Base-by-base conservation (phyloP, 129 eudicot species). In the Scalesia atractyloides region DNA sequence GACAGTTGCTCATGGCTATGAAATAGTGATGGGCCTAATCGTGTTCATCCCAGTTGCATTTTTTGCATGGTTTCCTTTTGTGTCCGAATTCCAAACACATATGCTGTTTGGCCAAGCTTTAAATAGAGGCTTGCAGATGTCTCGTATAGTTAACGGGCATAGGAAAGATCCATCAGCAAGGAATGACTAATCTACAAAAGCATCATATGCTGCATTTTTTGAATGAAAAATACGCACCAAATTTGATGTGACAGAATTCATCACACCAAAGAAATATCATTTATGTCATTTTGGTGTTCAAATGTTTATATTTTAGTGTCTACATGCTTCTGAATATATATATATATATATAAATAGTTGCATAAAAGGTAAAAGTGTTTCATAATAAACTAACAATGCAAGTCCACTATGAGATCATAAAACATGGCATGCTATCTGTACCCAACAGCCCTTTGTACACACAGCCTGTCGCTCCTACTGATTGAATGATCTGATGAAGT, bases 21-120 rank as follows among this genome's bases (percentile, higher is more conserved):
- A 93, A 73, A 90, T 87, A 7, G 69, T 88, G 64, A 90, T 90
- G 92, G 96, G 97, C 14, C 79, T 94, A 74, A 87, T 94, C 49
- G 80, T 90, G 26, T 94, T 94, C 89, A 94, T 96, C 14, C 97
- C 96, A 0, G 86, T 94, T 70, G 97, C 98, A 9, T 87, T 94
- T 69, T 92, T 93, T 52, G 96, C 98, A 17, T 94, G 97, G 97
- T 90, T 94, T 68, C 98, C 97, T 0, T 90, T 94, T 73, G 97
- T 94, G 12, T 94, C 95, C 0, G 98, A 94, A 59, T 87, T 90
- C 69, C 98, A 90, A 80, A 94, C 98, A 2, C 82, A 93, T 37
- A 86, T 94, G 97, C 70, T 94, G 73, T 94, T 94, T 88, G 90
- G 88, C 96, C 97, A 89, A 76, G 96, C 98, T 3, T 92, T 92